These are phyloP conservation scores for Rhodocollybia butyracea DNA, from an alignment of 768 basidiomycete species.

Conservation along the genomic window DNA sequence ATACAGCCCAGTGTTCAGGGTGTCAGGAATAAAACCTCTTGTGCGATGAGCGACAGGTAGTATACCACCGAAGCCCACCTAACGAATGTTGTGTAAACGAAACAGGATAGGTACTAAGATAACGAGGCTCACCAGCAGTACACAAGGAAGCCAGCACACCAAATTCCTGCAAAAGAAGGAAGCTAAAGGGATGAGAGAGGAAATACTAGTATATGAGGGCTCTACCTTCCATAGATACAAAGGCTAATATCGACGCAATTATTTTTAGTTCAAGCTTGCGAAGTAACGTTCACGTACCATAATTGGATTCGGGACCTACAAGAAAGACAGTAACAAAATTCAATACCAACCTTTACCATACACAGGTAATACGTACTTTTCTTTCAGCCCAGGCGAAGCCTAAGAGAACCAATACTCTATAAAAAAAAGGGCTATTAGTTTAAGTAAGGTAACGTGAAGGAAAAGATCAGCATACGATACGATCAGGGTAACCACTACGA, in stretches of 20 bases:
- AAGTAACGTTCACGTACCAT: conserved; percentile 5
- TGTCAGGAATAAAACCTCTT: conserved; percentile 11
- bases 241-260: background rate
- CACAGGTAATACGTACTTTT: background rate
- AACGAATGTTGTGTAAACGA: background rate
- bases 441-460: background rate
- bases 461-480: background rate
- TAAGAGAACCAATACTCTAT: conserved; percentile 3
- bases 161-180: conserved; percentile 9
- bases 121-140: conserved; percentile 7
- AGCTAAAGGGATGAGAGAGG: background rate
- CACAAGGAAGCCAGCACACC: conserved; percentile 9
- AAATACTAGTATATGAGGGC: background rate
- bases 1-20: conserved; percentile 8
- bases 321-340: background rate
- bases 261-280: background rate
- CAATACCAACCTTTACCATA: background rate
- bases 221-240: conserved; percentile 9
- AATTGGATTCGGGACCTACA: conserved; percentile 8
- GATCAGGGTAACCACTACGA: conserved; percentile 7
- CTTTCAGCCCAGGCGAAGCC: conserved; percentile 9
- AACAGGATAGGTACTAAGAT: background rate
- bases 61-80: conserved; percentile 12
- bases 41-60: conserved; percentile 7
- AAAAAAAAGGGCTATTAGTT: background rate